Evolutionary conservation across 768 basidiomycete species (phyloP).

Genomic region (Mycena polygramma): DNA sequence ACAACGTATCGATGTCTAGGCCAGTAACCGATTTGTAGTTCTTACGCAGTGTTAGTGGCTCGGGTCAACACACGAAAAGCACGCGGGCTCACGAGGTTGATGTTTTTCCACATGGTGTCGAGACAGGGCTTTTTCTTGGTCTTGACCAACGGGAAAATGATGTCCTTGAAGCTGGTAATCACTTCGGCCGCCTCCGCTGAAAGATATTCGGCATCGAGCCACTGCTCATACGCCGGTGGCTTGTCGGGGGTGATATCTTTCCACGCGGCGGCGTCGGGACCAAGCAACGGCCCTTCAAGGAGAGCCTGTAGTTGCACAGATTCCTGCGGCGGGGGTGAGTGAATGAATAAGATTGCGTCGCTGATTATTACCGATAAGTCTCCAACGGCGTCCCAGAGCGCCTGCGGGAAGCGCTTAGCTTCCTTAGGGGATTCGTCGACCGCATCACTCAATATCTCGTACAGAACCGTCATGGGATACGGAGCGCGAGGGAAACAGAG

Average conservation of each 20-base stretch:
- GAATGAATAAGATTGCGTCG: background rate
- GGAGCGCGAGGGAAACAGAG: constrained; percentile 79
- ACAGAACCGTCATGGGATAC: constrained; percentile 76
- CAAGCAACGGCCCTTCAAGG: constrained; percentile 72
- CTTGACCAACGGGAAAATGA: constrained; percentile 70
- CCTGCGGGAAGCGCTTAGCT: constrained; percentile 81
- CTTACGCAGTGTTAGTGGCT: constrained; percentile 50
- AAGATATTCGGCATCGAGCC: constrained; percentile 76
- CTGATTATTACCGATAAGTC: constrained; percentile 74
- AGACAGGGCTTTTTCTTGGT: constrained; percentile 64
- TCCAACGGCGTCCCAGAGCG: constrained; percentile 85
- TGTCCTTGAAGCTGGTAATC: constrained; percentile 64
- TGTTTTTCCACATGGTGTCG: constrained; percentile 72
- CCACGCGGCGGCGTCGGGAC: constrained; percentile 67
- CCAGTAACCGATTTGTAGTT: constrained; percentile 70
- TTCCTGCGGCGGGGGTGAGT: constrained; percentile 54
- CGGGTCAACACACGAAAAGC: background rate
- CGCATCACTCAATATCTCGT: constrained; percentile 77
- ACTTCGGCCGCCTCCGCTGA: constrained; percentile 70
- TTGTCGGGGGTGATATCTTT: constrained; percentile 62
- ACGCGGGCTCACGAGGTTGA: constrained; percentile 65
- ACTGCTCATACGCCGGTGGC: constrained; percentile 72
- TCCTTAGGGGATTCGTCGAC: constrained; percentile 81
- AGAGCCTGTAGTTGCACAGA: constrained; percentile 76
- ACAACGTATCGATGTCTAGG: constrained; percentile 70